Evolutionary conservation across 345 rosid species (phyloP).

Genomic region (Eucalyptus caleyi): DNA sequence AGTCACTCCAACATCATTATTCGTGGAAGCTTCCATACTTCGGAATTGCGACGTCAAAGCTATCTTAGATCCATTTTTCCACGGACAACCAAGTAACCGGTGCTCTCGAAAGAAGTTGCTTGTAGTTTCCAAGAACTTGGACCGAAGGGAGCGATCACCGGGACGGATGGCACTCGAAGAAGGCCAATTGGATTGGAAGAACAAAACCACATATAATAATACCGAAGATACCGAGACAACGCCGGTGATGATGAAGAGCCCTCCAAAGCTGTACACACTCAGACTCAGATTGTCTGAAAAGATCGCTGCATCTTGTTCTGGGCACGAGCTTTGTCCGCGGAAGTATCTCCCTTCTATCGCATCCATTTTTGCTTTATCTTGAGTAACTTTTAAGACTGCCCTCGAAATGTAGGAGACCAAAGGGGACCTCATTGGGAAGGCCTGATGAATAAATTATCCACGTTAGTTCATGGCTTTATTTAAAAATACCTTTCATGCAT

Average conservation of each 20-base stretch:
- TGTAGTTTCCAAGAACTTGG: background rate
- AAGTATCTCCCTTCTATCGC: background rate
- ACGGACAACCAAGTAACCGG: background rate
- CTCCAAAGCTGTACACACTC: slow-evolving; percentile 19
- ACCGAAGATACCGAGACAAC: slow-evolving; percentile 10
- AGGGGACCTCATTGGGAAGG: slow-evolving; percentile 19
- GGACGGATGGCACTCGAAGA: background rate
- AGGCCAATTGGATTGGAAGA: background rate
- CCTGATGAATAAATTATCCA: background rate
- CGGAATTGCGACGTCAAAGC: background rate
- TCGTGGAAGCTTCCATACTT: background rate
- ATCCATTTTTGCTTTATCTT: slow-evolving; percentile 4
- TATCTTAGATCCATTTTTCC: background rate
- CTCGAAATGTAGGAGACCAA: slow-evolving; percentile 19
- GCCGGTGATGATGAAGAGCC: slow-evolving; percentile 31
- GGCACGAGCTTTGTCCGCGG: background rate
- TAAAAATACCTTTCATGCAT: too few species aligned
- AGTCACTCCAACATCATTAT: background rate
- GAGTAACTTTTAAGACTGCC: slow-evolving; percentile 27
- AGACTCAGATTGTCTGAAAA: slow-evolving; percentile 8
- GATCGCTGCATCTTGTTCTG: background rate
- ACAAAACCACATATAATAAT: background rate
- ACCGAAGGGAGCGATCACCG: background rate
- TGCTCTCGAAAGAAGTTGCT: background rate
- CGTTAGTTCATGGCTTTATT: background rate